Conservation (phyloP, 805 yeast genomes). For the Lachancea nothofagi region DNA sequence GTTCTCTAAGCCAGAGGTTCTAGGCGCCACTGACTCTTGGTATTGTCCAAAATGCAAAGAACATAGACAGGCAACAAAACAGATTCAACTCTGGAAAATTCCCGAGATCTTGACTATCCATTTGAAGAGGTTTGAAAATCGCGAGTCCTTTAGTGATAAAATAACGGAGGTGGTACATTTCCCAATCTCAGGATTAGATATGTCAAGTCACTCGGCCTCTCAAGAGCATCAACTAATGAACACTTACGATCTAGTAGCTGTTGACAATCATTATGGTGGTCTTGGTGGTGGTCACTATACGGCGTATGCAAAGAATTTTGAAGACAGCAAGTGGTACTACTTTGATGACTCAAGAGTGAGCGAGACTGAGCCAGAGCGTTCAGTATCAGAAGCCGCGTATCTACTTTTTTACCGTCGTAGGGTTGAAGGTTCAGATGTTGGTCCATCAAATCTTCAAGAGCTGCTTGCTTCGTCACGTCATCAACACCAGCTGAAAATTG, state of each 20-base stretch:
- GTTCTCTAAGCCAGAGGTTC: conserved; percentile 76
- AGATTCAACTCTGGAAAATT: conserved; percentile 86
- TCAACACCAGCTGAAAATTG: conserved; percentile 24
- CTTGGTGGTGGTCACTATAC: conserved; percentile 98
- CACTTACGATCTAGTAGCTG: conserved; percentile 84
- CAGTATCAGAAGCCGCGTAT: conserved; percentile 78
- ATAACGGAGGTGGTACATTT: conserved; percentile 79
- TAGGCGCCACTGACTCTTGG: conserved; percentile 90
- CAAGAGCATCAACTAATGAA: conserved; percentile 23
- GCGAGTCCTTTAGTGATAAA: conserved; percentile 81
- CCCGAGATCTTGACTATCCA: conserved; percentile 90
- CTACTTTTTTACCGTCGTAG: conserved; percentile 72
- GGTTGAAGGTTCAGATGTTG: conserved; percentile 32
- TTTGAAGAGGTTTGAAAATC: conserved; percentile 82
- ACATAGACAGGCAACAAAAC: conserved; percentile 85
- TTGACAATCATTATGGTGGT: conserved; percentile 94
- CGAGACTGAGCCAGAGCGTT: conserved; percentile 50
- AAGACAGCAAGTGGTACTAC: conserved; percentile 79
- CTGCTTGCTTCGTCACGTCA: conserved; percentile 41
- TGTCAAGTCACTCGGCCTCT: conserved; percentile 51
- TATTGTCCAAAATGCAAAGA: conserved; percentile 87
- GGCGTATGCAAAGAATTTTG: conserved; percentile 74
- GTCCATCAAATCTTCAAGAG: conserved; percentile 42
- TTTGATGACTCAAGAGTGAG: conserved; percentile 80
- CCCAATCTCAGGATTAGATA: conserved; percentile 78